Conservation (phyloP, 108 stramenopile species). For the Phaeodactylum tricornutum region DNA sequence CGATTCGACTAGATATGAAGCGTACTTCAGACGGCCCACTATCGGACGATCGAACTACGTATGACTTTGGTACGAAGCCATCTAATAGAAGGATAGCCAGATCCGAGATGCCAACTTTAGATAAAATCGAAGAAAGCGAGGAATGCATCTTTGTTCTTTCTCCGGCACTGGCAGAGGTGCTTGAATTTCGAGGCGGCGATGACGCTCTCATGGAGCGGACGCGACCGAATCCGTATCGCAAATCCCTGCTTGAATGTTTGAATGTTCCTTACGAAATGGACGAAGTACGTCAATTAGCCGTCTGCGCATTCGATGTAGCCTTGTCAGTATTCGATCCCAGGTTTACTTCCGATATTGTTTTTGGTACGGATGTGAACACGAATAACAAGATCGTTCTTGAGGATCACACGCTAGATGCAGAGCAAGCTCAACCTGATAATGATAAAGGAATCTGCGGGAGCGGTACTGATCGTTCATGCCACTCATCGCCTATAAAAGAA, state of each 20-base stretch:
- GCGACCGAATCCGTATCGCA: slow-evolving; percentile 41
- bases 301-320: slow-evolving; percentile 30
- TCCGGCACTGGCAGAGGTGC: slow-evolving; percentile 56
- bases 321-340: slow-evolving; percentile 19
- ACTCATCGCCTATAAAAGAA: too few relatives aligned
- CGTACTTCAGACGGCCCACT: slow-evolving; percentile 6
- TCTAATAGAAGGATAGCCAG: too few relatives aligned
- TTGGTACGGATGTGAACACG: slow-evolving; percentile 26
- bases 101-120: too few relatives aligned
- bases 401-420: slow-evolving; percentile 13
- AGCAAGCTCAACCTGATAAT: too few relatives aligned
- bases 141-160: slow-evolving; percentile 62
- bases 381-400: background rate
- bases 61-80: slow-evolving; percentile 37
- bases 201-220: slow-evolving; percentile 18
- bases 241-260: slow-evolving; percentile 29
- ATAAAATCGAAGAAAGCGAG: slow-evolving; percentile 15
- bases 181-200: slow-evolving; percentile 27
- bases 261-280: slow-evolving; percentile 9
- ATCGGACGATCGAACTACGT: slow-evolving; percentile 8
- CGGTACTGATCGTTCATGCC: too few relatives aligned
- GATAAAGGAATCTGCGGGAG: too few relatives aligned
- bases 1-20: slow-evolving; percentile 27
- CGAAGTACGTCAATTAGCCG: slow-evolving; percentile 19
- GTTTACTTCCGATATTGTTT: slow-evolving; percentile 24